Base-by-base conservation (phyloP, 805 yeast genomes). In the Candida nitratophila region DNA sequence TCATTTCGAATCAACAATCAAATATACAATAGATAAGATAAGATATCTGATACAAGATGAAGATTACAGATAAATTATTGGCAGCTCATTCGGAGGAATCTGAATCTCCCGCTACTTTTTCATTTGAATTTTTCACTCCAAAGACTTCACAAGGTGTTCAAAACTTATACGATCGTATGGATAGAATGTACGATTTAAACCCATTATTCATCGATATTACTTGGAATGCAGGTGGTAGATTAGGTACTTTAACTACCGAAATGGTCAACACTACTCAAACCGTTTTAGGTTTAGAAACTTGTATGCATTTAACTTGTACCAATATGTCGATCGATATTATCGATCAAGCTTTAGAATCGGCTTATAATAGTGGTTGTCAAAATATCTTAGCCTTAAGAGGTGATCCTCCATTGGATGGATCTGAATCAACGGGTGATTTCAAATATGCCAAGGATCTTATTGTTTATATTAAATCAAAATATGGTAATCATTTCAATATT, bases 261-360 rank as follows among this genome's bases (percentile, higher is more conserved):
- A 83, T 93, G 77, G 95, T 93, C 5, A 77, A 88, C 53, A 88
- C 95, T 3, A 79, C 97, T 1, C 96, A 90, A 54, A 81, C 90
- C 2, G 90, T 88, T 3, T 70, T 90, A 44, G 97, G 97, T 9
- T 70, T 91, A 48, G 98, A 91, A 57, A 91, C 98, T 0, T 93
- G 98, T 62, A 90, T 93, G 96, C 99, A 93, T 64, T 72, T 93
- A 65, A 93, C 99, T 2, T 93, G 99, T 59, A 89, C 97, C 16
- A 91, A 90, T 56, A 93, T 93, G 99, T 79, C 89, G 26, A 70
- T 80, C 26, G 77, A 76, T 35, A 70, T 83, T 50, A 85, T 93
- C 50, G 96, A 90, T 58, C 75, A 79, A 47, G 98, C 99, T 4
- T 73, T 91, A 51, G 74, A 79, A 46, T 80, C 80, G 47, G 99